Conservation (phyloP, 257 asterid genomes). For the Solanum stenotomum region DNA sequence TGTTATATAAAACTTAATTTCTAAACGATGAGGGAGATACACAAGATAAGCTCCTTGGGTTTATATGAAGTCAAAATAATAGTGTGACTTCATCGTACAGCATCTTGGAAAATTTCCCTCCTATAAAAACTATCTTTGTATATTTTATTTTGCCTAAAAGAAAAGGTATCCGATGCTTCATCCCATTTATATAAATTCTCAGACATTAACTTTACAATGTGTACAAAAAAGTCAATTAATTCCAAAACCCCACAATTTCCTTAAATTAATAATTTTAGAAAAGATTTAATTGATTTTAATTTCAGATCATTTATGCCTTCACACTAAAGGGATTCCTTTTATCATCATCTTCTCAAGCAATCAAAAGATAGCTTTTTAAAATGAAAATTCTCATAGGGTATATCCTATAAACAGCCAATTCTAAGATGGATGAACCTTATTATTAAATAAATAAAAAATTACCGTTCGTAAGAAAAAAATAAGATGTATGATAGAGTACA, state of each 20-base stretch:
- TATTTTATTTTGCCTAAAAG: background rate
- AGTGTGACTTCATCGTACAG: slow-evolving; percentile 5
- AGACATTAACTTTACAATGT: background rate
- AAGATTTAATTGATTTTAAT: background rate
- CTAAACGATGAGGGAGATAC: background rate
- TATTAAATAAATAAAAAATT: no score
- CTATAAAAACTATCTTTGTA: background rate
- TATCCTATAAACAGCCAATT: background rate
- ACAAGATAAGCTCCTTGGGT: background rate
- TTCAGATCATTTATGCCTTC: slow-evolving; percentile 3
- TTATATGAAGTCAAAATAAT: background rate
- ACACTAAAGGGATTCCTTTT: slow-evolving; percentile 8
- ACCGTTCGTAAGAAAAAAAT: no score
- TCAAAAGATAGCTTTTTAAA: background rate
- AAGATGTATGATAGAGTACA: background rate
- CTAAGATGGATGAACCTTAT: background rate
- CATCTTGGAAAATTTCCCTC: background rate
- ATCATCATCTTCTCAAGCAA: background rate
- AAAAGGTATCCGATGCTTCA: slow-evolving; percentile 5
- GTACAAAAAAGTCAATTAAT: slow-evolving; percentile 10
- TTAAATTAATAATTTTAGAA: background rate
- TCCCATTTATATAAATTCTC: background rate
- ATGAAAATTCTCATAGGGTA: background rate
- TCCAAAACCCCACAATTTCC: slow-evolving; percentile 2
- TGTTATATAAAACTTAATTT: background rate